Evolutionary conservation across 768 basidiomycete genomes (phyloP).

Genomic region (Asterophora lycoperdoides): DNA sequence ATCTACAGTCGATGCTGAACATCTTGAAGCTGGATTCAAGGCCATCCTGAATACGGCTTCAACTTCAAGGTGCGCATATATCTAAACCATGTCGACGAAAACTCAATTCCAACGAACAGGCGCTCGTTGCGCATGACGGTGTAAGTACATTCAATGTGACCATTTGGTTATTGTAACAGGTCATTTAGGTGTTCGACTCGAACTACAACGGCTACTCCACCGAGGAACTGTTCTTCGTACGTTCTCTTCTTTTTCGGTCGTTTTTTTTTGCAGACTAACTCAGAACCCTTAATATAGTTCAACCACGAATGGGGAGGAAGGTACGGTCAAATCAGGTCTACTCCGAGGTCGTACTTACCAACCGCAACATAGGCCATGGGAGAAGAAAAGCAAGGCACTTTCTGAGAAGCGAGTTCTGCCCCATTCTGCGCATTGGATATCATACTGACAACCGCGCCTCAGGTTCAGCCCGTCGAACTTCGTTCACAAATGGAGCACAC

Average conservation of each 20-base stretch:
- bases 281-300: conserved; percentile 43
- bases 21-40: conserved; percentile 81
- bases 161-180: neutral
- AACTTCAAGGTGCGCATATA: conserved; percentile 65
- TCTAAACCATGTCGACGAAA: neutral
- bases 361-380: conserved; percentile 54
- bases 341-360: neutral
- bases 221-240: conserved; percentile 87
- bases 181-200: conserved; percentile 64
- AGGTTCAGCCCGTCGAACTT: conserved; percentile 80
- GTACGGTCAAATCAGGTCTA: conserved; percentile 17
- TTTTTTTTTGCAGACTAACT: neutral
- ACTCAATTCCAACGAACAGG: conserved; percentile 27
- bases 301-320: conserved; percentile 84
- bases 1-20: neutral
- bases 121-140: conserved; percentile 89
- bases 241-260: conserved; percentile 17
- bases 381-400: conserved; percentile 46
- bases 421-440: neutral
- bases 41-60: conserved; percentile 84
- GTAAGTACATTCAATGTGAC: conserved; percentile 31
- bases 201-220: conserved; percentile 82
- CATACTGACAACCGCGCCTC: neutral
- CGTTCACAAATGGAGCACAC: conserved; percentile 82
- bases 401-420: conserved; percentile 50